A percentile compares a stretch with the other conserved stretches of the same genome.
phyloP scores from a whole-genome alignment of 768 basidiomycete genomes.

The Macrolepiota dolichaula region DNA sequence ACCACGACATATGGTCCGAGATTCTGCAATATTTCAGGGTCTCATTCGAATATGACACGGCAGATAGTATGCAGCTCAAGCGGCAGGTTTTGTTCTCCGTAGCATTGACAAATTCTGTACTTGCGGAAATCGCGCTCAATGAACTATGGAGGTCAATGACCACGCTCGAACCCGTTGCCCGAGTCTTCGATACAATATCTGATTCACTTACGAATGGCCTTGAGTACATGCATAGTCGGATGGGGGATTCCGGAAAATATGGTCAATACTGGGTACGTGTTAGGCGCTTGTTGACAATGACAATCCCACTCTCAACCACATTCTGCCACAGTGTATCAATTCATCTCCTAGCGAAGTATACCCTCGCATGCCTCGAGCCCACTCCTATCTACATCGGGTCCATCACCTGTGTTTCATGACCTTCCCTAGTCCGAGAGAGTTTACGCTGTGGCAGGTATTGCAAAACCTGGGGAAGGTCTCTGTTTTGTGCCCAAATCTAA shows the following conservation, averaged over 20 bases:
- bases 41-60: not conserved
- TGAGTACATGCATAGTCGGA: not conserved
- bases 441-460: too few species aligned
- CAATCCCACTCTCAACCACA: too few species aligned
- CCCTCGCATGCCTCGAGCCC: too few species aligned
- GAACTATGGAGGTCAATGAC: constrained; percentile 2
- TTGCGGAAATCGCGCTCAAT: not conserved
- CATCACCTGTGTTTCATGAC: too few species aligned
- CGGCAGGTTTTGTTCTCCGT: not conserved
- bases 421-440: too few species aligned
- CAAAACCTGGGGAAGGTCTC: too few species aligned
- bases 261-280: not conserved
- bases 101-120: not conserved
- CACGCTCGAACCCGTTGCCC: not conserved
- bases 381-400: too few species aligned
- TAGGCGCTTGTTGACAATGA: too few species aligned
- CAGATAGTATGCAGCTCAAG: not conserved
- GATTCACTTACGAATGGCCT: not conserved
- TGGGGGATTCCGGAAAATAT: not conserved
- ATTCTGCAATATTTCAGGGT: not conserved
- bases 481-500: too few species aligned
- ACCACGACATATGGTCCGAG: not conserved
- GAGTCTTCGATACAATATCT: not conserved
- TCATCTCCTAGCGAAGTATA: not conserved
- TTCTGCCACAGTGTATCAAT: not conserved